phyloP scores from a whole-genome alignment of 805 yeast species.

The Ogataea thermomethanolica region DNA sequence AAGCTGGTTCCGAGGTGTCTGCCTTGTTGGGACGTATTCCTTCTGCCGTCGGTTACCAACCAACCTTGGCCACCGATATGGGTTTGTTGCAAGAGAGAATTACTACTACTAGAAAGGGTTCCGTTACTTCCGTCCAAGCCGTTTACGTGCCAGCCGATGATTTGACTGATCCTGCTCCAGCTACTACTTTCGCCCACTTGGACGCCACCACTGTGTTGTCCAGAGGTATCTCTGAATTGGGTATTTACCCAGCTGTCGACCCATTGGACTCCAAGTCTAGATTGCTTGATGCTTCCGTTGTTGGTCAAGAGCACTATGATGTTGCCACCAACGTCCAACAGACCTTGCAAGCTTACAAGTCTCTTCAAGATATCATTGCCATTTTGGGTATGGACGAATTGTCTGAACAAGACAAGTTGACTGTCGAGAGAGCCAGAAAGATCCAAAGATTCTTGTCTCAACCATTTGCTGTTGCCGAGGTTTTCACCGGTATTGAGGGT shows the following conservation, averaged over 20 bases:
- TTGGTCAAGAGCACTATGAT: conserved; percentile 98
- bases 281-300: conserved; percentile 94
- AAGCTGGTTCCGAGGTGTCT: conserved; percentile 99
- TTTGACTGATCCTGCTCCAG: conserved; percentile 99
- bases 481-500: conserved; percentile 99
- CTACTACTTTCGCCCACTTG: conserved; percentile 99
- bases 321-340: conserved; percentile 95
- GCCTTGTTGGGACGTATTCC: conserved; percentile 99
- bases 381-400: conserved; percentile 99
- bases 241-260: conserved; percentile 99
- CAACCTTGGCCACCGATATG: conserved; percentile 99
- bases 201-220: conserved; percentile 99
- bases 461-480: conserved; percentile 99
- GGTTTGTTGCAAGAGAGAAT: conserved; percentile 99
- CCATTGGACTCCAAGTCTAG: conserved; percentile 99
- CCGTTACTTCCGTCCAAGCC: conserved; percentile 99
- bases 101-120: conserved; percentile 99
- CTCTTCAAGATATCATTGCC: conserved; percentile 99
- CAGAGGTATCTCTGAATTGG: conserved; percentile 99
- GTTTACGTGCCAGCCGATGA: conserved; percentile 99
- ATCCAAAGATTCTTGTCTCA: conserved; percentile 99
- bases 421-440: conserved; percentile 99
- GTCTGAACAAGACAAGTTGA: conserved; percentile 96
- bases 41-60: conserved; percentile 99
- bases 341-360: conserved; percentile 99